Evolutionary conservation across 1,139 yeast genomes (phyloP).

Genomic region (Chernovozyma aurita): DNA sequence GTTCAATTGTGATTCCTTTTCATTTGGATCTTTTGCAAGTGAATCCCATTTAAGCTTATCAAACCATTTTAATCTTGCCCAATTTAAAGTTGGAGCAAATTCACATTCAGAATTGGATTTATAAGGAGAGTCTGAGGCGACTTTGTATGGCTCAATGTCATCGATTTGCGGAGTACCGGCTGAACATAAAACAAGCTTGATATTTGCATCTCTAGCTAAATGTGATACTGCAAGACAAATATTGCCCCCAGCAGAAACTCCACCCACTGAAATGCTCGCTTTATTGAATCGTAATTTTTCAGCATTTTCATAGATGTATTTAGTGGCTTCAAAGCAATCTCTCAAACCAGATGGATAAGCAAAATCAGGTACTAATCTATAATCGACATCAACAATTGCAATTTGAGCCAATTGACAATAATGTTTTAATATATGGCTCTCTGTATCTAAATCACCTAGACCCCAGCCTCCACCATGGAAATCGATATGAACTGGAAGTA

Average conservation of each 20-base stretch:
- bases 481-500: conserved; percentile 44
- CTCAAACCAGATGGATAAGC: conserved; percentile 49
- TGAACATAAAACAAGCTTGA: conserved; percentile 19
- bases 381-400: conserved; percentile 37
- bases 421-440: conserved; percentile 42
- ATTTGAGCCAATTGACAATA: conserved; percentile 32
- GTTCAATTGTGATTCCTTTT: conserved; percentile 9
- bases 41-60: conserved; percentile 21
- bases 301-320: conserved; percentile 12
- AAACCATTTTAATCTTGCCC: conserved; percentile 24
- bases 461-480: conserved; percentile 50
- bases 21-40: conserved; percentile 9
- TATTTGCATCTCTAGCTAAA: conserved; percentile 14
- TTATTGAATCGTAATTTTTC: conserved; percentile 6
- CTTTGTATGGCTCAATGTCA: conserved; percentile 13
- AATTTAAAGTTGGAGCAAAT: conserved; percentile 22
- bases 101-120: conserved; percentile 14
- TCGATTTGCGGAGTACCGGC: conserved; percentile 28
- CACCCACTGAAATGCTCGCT: conserved; percentile 18
- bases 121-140: conserved; percentile 20
- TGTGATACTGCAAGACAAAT: conserved; percentile 18
- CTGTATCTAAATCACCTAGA: conserved; percentile 40
- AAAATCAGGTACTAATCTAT: conserved; percentile 45
- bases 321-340: conserved; percentile 21
- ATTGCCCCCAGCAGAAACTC: conserved; percentile 22